Conservation (phyloP, 495 filamentous ascomycete genomes). For the Bacidia rubella region DNA sequence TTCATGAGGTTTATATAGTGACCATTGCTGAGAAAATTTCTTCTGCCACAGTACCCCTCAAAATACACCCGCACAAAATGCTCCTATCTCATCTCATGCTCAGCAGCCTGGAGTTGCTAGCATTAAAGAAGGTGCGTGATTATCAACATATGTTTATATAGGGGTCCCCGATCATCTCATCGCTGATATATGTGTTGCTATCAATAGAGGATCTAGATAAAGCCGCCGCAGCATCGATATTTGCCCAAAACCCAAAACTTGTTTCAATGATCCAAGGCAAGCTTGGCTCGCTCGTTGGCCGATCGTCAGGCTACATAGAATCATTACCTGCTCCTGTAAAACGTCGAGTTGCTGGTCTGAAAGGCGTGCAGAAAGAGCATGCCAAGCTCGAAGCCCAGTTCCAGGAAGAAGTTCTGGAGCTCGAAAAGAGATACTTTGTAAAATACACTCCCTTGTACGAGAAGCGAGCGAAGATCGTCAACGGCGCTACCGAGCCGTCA, state of each 20-base stretch:
- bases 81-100: constrained; percentile 94
- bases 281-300: constrained; percentile 82
- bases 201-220: constrained; percentile 73
- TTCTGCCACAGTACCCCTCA: constrained; percentile 64
- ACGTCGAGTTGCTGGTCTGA: constrained; percentile 83
- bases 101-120: constrained; percentile 88
- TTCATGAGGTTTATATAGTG: background rate
- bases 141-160: too few species aligned
- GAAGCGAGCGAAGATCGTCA: constrained; percentile 86
- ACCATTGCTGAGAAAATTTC: constrained; percentile 4
- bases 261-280: constrained; percentile 96
- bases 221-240: constrained; percentile 74
- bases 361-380: constrained; percentile 98
- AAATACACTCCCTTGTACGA: constrained; percentile 97
- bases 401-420: constrained; percentile 90
- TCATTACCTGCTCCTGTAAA: constrained; percentile 79
- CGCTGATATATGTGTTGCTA: constrained; percentile 6
- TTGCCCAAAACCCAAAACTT: constrained; percentile 84
- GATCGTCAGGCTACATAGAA: constrained; percentile 96
- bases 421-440: constrained; percentile 98
- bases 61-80: constrained; percentile 87
- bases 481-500: constrained; percentile 74
- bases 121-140: constrained; percentile 83
- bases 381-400: constrained; percentile 95
- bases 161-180: too few species aligned